A percentile compares a stretch with the other conserved stretches of the same genome.
phyloP scores from a whole-genome alignment of 352 stramenopile species.

The Phytophthora ohioensis region DNA sequence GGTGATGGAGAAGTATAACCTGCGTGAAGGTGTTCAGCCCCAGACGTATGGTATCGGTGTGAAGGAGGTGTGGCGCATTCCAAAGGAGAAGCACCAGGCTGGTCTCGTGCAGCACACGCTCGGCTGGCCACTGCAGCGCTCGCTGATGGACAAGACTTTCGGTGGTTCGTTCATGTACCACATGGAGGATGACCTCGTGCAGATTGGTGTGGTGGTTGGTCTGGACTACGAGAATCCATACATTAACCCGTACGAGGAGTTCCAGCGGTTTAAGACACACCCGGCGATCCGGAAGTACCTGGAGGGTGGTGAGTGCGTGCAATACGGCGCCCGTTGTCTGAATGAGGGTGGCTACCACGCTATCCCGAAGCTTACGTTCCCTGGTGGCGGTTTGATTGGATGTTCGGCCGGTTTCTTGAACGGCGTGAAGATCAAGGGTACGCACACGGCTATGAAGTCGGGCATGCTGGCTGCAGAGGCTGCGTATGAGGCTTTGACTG shows the following conservation, averaged over 20 bases:
- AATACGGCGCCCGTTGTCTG: slow-evolving; percentile 96
- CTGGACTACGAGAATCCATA: slow-evolving; percentile 99
- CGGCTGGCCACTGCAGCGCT: slow-evolving; percentile 96
- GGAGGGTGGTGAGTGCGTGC: slow-evolving; percentile 96
- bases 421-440: slow-evolving; percentile 99
- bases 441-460: slow-evolving; percentile 99
- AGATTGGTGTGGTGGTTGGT: slow-evolving; percentile 97
- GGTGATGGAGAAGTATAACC: slow-evolving; percentile 96
- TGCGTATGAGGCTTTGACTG: slow-evolving; percentile 90
- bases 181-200: slow-evolving; percentile 96
- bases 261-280: slow-evolving; percentile 99
- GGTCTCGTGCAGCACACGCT: slow-evolving; percentile 98
- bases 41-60: slow-evolving; percentile 99
- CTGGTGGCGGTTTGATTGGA: slow-evolving; percentile 95
- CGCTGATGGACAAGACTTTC: slow-evolving; percentile 94
- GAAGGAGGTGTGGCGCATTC: slow-evolving; percentile 97
- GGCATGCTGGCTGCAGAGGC: slow-evolving; percentile 98
- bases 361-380: slow-evolving; percentile 99
- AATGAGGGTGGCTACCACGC: slow-evolving; percentile 97
- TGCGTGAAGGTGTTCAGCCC: slow-evolving; percentile 90
- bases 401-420: slow-evolving; percentile 99
- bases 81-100: slow-evolving; percentile 94
- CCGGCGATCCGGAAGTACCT: slow-evolving; percentile 94
- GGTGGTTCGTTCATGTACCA: slow-evolving; percentile 99
- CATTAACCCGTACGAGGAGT: slow-evolving; percentile 98